Percentiles rank a stretch among this genome's conserved stretches.
These are phyloP conservation scores for Pisolithus sp. DNA, from an alignment of 768 basidiomycete species.

Conservation along the genomic window DNA sequence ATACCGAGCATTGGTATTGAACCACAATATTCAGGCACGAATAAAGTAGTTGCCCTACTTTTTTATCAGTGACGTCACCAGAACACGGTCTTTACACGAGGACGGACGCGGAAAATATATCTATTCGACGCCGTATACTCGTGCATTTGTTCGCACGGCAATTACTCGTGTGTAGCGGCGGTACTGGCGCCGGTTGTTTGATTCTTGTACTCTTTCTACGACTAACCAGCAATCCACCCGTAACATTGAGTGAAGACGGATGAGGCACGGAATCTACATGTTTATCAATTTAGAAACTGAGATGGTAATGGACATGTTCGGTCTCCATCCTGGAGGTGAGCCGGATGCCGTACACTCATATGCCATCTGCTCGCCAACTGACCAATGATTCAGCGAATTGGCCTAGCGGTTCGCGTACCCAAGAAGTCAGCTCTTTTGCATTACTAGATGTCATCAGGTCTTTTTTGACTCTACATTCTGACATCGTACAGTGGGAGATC, in stretches of 20 bases:
- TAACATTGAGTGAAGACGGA: background rate
- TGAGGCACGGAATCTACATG: constrained; percentile 2
- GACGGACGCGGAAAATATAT: too few species aligned
- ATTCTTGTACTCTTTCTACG: too few species aligned
- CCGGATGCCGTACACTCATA: background rate
- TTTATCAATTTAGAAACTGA: background rate
- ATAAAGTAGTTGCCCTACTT: too few species aligned
- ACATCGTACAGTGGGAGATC: constrained; percentile 1
- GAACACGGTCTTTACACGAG: too few species aligned
- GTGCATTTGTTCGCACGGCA: too few species aligned
- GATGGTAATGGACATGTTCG: background rate
- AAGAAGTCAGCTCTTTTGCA: background rate
- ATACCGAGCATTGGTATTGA: background rate
- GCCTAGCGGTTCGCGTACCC: background rate
- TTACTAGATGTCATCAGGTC: background rate
- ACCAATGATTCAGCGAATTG: background rate
- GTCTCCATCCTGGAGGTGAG: background rate
- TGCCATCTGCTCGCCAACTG: background rate
- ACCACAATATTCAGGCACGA: too few species aligned
- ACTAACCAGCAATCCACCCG: too few species aligned
- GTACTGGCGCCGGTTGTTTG: too few species aligned
- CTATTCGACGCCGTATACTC: too few species aligned
- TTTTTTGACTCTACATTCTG: background rate
- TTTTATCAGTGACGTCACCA: too few species aligned
- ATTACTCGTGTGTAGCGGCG: too few species aligned